Evolutionary conservation across 176 grass and related monocot genomes (phyloP), one percentile per base, ranked within the genome.

Genomic region (Ensete ventricosum): DNA sequence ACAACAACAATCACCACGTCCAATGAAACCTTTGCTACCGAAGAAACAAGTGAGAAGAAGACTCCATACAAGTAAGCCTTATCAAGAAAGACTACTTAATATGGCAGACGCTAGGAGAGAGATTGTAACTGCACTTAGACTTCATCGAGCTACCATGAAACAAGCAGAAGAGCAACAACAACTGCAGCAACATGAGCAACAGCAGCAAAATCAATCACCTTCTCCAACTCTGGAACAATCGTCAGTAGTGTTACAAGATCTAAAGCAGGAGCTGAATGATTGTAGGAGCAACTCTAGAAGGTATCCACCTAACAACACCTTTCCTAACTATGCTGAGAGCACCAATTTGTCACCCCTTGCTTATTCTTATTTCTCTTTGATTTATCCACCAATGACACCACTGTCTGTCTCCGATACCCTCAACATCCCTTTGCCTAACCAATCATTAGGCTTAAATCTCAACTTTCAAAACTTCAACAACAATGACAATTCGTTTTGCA

Each of bases 11-110:
- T 1, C 25, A 1, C n/a, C 62, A 25, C 70, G 72, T 76, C 58
- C 83, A 76, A 57, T 79, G 64, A 86, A 87, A 64, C 20, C 68
- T 27, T 55, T 29, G 26, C 51, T 48, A 77, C 88, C 85, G 78
- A 99, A 99, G 86, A 99, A 94, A 78, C 94, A 98, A 82, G 86
- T 94, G 52, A 93, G 90, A 71, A 90, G 95, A 80, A 83, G 95
- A 84, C 84, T 91, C 76, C 95, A 99, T 72, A 93, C 95, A 43
- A 94, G 88, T 73, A 82, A 82, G 54, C 95, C 95, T 0, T 99
- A 99, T 76, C 90, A 94, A 80, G 90, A 99, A 76, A 89, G 88
- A 69, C 76, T 99, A 48, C 80, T 99, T 53, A 99, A 99, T 73
- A 99, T 99, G 95, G 95, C 95, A 11, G 95, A 99, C 67, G 95